These are phyloP conservation scores for Paxillus involutus DNA, from an alignment of 768 basidiomycete species.

Conservation along the genomic window DNA sequence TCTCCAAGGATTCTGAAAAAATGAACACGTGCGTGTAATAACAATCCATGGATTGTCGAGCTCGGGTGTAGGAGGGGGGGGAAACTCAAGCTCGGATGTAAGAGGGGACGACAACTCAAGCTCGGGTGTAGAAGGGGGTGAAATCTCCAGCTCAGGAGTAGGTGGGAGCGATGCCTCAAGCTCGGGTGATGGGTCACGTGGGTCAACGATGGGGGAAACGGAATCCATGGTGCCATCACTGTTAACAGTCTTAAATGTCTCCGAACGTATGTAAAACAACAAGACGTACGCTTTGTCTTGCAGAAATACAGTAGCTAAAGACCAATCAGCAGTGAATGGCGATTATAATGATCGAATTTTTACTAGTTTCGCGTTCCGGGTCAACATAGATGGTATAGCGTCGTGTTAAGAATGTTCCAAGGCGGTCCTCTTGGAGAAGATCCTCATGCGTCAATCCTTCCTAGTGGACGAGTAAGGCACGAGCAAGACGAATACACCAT, in stretches of 20 bases:
- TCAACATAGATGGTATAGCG: background rate
- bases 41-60: background rate
- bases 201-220: background rate
- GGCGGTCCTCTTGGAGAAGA: background rate
- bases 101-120: too few relatives aligned
- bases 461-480: background rate
- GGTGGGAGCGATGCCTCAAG: background rate
- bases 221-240: background rate
- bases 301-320: background rate
- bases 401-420: background rate
- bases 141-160: background rate
- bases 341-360: background rate
- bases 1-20: background rate
- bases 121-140: too few relatives aligned
- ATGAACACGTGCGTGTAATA: slow-evolving; percentile 4
- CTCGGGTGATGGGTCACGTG: background rate
- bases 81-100: too few relatives aligned
- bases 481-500: background rate
- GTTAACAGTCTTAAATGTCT: background rate
- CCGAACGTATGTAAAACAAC: background rate
- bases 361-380: background rate
- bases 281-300: background rate
- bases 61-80: background rate
- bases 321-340: background rate
- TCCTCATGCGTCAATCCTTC: background rate